Conservation (phyloP, 2,329 filamentous ascomycete species). For the Fusarium succisae region DNA sequence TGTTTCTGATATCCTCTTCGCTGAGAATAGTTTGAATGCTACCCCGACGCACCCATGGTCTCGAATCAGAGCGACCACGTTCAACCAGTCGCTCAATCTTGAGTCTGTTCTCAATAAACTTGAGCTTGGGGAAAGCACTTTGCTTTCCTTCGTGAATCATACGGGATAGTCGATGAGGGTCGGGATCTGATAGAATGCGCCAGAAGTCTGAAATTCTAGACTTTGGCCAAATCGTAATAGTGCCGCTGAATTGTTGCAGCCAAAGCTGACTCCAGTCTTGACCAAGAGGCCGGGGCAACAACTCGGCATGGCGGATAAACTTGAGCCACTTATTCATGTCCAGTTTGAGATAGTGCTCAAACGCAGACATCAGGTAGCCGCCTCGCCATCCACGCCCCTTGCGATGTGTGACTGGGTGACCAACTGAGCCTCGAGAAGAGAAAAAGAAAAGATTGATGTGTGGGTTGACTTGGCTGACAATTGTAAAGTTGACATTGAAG, state of each 20-base stretch:
- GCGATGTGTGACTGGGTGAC: conserved; percentile 92
- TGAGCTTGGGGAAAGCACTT: conserved; percentile 88
- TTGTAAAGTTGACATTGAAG: conserved; percentile 98
- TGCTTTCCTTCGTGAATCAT: conserved; percentile 94
- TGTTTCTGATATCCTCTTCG: conserved; percentile 65
- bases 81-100: conserved; percentile 80
- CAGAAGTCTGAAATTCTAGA: conserved; percentile 81
- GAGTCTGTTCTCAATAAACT: conserved; percentile 88
- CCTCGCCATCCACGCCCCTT: conserved; percentile 95
- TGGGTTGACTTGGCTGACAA: conserved; percentile 89
- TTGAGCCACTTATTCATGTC: conserved; percentile 98
- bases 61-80: conserved; percentile 63
- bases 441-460: conserved; percentile 99
- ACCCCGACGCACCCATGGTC: conserved; percentile 57
- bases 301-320: conserved; percentile 89
- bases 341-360: conserved; percentile 94
- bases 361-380: conserved; percentile 90
- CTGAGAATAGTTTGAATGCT: conserved; percentile 69
- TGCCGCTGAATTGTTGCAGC: conserved; percentile 94
- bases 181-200: conserved; percentile 87
- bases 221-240: conserved; percentile 96
- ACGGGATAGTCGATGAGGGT: conserved; percentile 75
- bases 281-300: conserved; percentile 87
- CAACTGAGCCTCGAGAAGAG: conserved; percentile 89
- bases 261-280: conserved; percentile 98